Base-by-base conservation (phyloP, 2,329 filamentous ascomycete species). In the Dactylellina haptotyla region DNA sequence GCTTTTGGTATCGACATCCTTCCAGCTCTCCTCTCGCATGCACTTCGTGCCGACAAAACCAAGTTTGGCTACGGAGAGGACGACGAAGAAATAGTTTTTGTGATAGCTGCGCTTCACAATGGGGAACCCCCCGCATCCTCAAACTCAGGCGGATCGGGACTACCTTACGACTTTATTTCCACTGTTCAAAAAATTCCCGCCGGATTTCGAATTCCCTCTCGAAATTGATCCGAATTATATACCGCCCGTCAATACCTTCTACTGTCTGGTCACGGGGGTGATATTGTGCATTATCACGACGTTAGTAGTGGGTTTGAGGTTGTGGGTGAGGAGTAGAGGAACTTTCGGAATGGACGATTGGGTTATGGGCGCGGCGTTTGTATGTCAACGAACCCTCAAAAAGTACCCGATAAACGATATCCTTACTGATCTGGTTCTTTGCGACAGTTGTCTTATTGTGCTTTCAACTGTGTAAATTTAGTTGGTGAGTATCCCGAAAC, bases 331-430 rank as follows among this genome's bases (percentile, higher is more conserved):
- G 56, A 74, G 70, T 25, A 46, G 57, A 34, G 62, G 70, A 1
- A 32, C 14, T 16, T 74, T 74, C 53, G 70, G 70, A n/a, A 67
- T 74, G 62, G 70, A 74, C 39, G 70, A 74, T 50, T 74, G 70
- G 67, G 61, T 67, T 30, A 74, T 74, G 62, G 20, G 67, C 30
- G 54, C 56, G 32, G 70, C 70, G 41, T 67, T 74, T 58, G 70
- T 74, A 74, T 23, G 70, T 74, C n/a, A 20, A 26, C 32, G 5
- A 6, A 6, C 18, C 18, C 32, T 14, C 48, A 18, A n/a, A 23
- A 14, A 16, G 25, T 20, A 43, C 25, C 32, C 5, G 6, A 37
- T 4, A 9, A 32, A 5, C 6, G 46, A 45, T 46, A 6, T 12
- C 34, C 20, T 59, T 37, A 20, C 61, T 72, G 20, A 65, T 23